Evolutionary conservation across 495 filamentous ascomycete species (phyloP), one percentile per base, ranked within the genome.

Genomic region (Hypoxylon fragiforme): DNA sequence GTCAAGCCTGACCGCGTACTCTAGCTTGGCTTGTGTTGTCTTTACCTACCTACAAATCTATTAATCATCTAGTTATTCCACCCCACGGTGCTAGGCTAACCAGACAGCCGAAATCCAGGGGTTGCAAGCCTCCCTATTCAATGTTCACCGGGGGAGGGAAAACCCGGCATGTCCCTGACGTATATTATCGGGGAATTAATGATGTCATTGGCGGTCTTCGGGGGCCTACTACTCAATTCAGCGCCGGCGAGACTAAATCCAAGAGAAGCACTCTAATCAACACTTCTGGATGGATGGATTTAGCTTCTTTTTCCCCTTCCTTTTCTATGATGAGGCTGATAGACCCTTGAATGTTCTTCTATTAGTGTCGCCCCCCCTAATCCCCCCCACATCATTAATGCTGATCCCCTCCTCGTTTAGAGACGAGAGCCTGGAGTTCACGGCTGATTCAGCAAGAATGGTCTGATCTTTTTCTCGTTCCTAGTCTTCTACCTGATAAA

Each of bases 251-350:
- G 39, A 13, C 16, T 35, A 18, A 9, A 5, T 24, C 15, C n/a
- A 13, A 6, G 24, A 15, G 28, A 34, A 7, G 34, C 22, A n/a
- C 7, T 7, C 13, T 28, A 7, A 13, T 24, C 7, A 38, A 13
- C 18, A 30, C 7, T n/a, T 30, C 13, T 57, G 34, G 48, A 49
- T 49, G 40, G 50, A n/a, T 34, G 18, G 13, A 44, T 31, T 11
- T 14, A 18, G n/a, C n/a, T n/a, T n/a, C n/a, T n/a, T n/a, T n/a
- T n/a, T n/a, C n/a, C n/a, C n/a, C n/a, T n/a, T n/a, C n/a, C n/a
- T n/a, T n/a, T n/a, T n/a, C n/a, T n/a, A n/a, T n/a, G n/a, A n/a
- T 60, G 57, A 54, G 57, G 57, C 57, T 60, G 50, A 60, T 50
- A 11, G 31, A 21, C 35, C 54, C 11, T 21, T 21, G 13, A 50